Evolutionary conservation across 139 green algal genomes (phyloP).

Genomic region (Chlorella sp.): DNA sequence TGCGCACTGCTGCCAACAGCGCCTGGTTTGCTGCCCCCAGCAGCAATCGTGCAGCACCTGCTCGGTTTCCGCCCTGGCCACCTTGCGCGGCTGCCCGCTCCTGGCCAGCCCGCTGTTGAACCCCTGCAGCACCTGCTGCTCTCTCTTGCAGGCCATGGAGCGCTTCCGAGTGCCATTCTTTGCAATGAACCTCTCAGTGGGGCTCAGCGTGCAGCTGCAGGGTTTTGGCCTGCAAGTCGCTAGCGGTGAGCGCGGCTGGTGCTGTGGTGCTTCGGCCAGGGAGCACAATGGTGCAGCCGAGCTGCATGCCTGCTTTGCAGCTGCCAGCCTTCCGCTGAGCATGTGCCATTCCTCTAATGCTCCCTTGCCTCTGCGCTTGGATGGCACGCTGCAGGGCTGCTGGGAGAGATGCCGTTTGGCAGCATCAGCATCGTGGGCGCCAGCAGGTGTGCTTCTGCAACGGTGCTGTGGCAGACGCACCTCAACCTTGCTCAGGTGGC

Average conservation of each 20-base stretch:
- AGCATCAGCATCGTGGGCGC: slow-evolving; percentile 65
- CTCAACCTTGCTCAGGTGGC: too few relatives aligned
- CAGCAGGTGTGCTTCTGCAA: slow-evolving; percentile 2
- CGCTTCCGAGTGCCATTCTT: slow-evolving; percentile 52
- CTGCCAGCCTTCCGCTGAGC: too few relatives aligned
- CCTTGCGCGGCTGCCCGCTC: too few relatives aligned
- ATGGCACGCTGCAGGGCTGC: slow-evolving; percentile 54
- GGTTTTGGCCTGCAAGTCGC: slow-evolving; percentile 72
- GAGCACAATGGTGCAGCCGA: too few relatives aligned
- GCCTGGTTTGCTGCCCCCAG: too few relatives aligned
- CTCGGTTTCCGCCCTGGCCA: too few relatives aligned
- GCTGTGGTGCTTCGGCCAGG: too few relatives aligned
- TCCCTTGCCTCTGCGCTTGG: too few relatives aligned
- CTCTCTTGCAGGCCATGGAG: not conserved
- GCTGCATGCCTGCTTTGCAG: not conserved
- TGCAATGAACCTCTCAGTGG: slow-evolving; percentile 55
- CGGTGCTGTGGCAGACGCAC: not conserved
- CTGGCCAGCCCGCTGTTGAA: too few relatives aligned
- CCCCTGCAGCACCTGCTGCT: not conserved
- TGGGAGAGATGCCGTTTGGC: slow-evolving; percentile 74
- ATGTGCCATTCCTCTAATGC: not conserved
- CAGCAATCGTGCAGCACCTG: too few relatives aligned
- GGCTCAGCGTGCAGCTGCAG: slow-evolving; percentile 58
- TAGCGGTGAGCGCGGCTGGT: slow-evolving; percentile 21
- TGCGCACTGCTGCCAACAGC: too few relatives aligned